Evolutionary conservation across 2,329 filamentous ascomycete genomes (phyloP).

Genomic region (Huntiella abstrusa): DNA sequence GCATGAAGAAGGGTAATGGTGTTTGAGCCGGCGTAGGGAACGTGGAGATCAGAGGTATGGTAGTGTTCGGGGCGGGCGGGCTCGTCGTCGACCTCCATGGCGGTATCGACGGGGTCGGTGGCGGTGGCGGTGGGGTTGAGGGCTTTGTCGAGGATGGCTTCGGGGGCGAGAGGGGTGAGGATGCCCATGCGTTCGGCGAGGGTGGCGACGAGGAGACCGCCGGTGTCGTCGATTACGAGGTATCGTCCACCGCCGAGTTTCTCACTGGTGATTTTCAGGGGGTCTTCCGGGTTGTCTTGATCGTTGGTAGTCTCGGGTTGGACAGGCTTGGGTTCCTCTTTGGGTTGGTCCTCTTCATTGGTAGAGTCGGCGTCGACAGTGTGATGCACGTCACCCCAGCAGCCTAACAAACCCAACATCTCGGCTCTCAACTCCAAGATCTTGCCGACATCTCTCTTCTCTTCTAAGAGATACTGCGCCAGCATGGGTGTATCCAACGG

Average conservation of each 20-base stretch:
- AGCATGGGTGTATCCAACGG: slow-evolving; percentile 66
- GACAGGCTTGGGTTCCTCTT: slow-evolving; percentile 12
- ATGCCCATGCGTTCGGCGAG: slow-evolving; percentile 82
- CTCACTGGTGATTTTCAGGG: not conserved
- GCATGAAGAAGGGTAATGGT: slow-evolving; percentile 66
- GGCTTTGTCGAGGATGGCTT: slow-evolving; percentile 12
- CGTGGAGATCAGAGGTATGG: slow-evolving; percentile 32
- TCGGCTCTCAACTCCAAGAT: slow-evolving; percentile 80
- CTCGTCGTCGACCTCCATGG: not conserved
- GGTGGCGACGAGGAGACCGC: slow-evolving; percentile 62
- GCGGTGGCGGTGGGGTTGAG: not conserved
- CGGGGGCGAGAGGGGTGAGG: slow-evolving; percentile 31
- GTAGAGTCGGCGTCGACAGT: slow-evolving; percentile 19
- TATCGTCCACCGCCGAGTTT: slow-evolving; percentile 34
- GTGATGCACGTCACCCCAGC: slow-evolving; percentile 80
- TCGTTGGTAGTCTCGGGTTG: not conserved
- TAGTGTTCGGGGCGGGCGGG: slow-evolving; percentile 10
- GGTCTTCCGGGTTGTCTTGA: slow-evolving; percentile 13
- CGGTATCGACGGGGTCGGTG: slow-evolving; percentile 1
- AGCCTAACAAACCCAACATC: slow-evolving; percentile 59
- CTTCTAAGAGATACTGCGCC: slow-evolving; percentile 57
- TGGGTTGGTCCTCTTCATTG: slow-evolving; percentile 16
- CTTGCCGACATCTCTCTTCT: slow-evolving; percentile 54
- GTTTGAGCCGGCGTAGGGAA: slow-evolving; percentile 50
- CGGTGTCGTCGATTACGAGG: slow-evolving; percentile 73